Evolutionary conservation across 2,329 filamentous ascomycete genomes (phyloP).

Genomic region (Ambrosiella xylebori): DNA sequence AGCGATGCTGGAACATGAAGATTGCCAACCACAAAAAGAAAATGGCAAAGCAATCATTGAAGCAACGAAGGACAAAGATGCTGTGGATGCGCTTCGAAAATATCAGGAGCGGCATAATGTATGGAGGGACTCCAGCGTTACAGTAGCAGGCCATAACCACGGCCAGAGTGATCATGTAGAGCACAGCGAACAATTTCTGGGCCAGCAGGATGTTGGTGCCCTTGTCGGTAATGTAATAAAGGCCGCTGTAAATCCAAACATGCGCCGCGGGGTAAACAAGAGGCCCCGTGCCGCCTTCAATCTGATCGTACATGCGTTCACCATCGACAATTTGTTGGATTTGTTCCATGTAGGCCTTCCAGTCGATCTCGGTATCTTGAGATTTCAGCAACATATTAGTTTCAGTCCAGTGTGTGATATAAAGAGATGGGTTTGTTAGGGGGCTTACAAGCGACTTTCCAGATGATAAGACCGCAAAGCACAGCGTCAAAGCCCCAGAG

Average conservation of each 20-base stretch:
- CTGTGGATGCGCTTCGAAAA: conserved; percentile 87
- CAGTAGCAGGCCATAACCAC: conserved; percentile 73
- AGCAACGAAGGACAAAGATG: conserved; percentile 79
- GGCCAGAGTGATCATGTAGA: conserved; percentile 62
- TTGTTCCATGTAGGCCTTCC: conserved; percentile 94
- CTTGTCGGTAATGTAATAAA: conserved; percentile 61
- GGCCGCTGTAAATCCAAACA: conserved; percentile 70
- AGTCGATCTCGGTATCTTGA: conserved; percentile 90
- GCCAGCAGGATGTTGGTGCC: conserved; percentile 62
- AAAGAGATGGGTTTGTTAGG: not conserved
- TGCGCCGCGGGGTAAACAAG: conserved; percentile 90
- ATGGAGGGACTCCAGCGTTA: conserved; percentile 62
- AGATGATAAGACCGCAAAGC: conserved; percentile 58
- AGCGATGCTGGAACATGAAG: conserved; percentile 53
- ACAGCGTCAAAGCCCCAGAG: conserved; percentile 54
- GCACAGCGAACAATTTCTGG: conserved; percentile 64
- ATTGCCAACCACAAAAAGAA: conserved; percentile 74
- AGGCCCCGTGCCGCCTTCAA: conserved; percentile 78
- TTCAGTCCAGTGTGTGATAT: not conserved
- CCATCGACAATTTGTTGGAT: conserved; percentile 61
- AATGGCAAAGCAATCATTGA: conserved; percentile 87
- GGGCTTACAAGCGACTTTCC: conserved; percentile 63
- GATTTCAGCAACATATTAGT: not conserved
- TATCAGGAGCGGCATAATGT: conserved; percentile 69
- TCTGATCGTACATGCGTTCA: conserved; percentile 73